Base-by-base conservation (phyloP, 208 protist genomes). In the Leishmania lainsoni region DNA sequence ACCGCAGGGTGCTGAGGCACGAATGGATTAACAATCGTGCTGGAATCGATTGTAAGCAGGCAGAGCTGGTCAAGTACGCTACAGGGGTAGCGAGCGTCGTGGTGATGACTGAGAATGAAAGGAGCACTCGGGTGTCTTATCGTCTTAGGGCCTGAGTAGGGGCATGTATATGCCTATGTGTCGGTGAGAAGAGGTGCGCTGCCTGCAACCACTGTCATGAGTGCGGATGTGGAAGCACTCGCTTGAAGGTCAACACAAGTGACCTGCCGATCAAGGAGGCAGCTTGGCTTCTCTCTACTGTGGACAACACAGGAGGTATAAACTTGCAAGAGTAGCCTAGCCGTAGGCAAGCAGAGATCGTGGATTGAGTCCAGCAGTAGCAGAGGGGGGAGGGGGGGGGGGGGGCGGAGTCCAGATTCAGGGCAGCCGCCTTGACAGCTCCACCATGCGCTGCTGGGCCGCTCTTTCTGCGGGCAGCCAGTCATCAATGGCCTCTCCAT, bases 391-490 rank as follows among this genome's bases (percentile, higher is more conserved):
- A n/a, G n/a, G 29, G 6, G 61, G 65, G 48, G 65, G 65, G 65
- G 66, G 42, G 0, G 17, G 63, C 39, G 26, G 45, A 63, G 26
- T 14, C 48, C 59, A 20, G 20, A 49, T n/a, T 79, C 54, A 85
- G 14, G 61, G 80, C 59, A 89, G 76, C 56, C 58, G 42, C 52
- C 63, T 59, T 35, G 85, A 84, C 35, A 89, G 39, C 16, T 66
- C 42, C 56, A 85, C 72, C 83, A 91, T 87, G 16, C 32, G 14
- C 49, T 68, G 51, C 72, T 89, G 86, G 39, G 78, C 73, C 16
- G 29, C 58, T 8, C 86, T 78, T 75, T 91, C 88, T 14, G 78
- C 76, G 22, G 51, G 35, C 4, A 54, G 69, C 88, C 88, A 91
- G 58, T 85, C 85, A 14, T 69, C 48, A 6, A 2, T 48, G 22